phyloP scores from a whole-genome alignment of 2,329 filamentous ascomycete species.

The Chaetoscypha palmicola region DNA sequence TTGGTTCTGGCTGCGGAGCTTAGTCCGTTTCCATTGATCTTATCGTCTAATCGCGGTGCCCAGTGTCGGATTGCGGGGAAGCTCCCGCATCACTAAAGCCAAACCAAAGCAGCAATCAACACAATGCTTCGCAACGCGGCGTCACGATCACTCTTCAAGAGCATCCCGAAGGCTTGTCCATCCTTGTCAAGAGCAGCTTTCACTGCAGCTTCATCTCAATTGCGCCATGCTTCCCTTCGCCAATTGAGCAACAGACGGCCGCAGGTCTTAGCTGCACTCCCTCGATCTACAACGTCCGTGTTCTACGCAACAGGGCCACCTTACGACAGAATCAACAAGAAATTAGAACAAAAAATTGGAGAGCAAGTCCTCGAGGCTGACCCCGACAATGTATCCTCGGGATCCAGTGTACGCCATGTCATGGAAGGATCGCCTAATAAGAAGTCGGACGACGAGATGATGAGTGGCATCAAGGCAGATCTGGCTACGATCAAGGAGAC shows the following conservation, averaged over 20 bases:
- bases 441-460: conserved; percentile 41
- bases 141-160: conserved; percentile 26
- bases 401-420: conserved; percentile 48
- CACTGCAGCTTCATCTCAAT: conserved; percentile 22
- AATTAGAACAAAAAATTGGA: conserved; percentile 48
- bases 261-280: conserved; percentile 12
- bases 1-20: conserved; percentile 4
- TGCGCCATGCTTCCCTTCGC: conserved; percentile 17
- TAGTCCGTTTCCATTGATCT: conserved; percentile 10
- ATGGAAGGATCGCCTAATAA: conserved; percentile 33
- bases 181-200: conserved; percentile 21
- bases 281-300: conserved; percentile 38
- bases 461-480: conserved; percentile 45
- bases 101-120: neutral
- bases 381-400: conserved; percentile 53
- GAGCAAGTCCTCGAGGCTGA: conserved; percentile 50
- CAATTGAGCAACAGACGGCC: conserved; percentile 24
- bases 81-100: conserved; percentile 7
- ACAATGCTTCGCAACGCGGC: conserved; percentile 29
- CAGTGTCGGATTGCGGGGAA: conserved; percentile 20
- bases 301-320: conserved; percentile 35
- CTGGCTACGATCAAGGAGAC: conserved; percentile 63
- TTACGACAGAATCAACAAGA: conserved; percentile 41
- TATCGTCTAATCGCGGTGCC: conserved; percentile 10
- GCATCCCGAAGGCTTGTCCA: conserved; percentile 23